Evolutionary conservation across 2,329 filamentous ascomycete species (phyloP).

Genomic region (Fusarium albidum): DNA sequence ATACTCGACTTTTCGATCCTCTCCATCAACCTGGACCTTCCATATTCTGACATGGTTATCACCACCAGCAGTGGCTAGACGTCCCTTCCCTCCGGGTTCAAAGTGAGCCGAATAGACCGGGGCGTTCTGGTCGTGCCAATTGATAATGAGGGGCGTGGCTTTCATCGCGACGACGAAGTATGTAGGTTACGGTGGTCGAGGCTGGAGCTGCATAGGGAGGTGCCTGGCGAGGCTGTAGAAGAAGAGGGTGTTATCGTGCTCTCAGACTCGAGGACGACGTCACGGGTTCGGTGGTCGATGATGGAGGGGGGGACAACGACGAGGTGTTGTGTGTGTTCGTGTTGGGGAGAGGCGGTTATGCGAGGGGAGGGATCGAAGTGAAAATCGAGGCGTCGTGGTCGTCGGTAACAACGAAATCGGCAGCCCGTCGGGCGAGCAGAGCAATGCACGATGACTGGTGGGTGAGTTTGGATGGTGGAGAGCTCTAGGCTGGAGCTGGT

Average conservation of each 20-base stretch:
- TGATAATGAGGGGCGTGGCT: slow-evolving; percentile 93
- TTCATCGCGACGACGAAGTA: slow-evolving; percentile 73
- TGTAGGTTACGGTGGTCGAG: slow-evolving; percentile 36
- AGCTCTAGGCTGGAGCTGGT: slow-evolving; percentile 40
- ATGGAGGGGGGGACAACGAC: not conserved
- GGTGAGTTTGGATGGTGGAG: slow-evolving; percentile 38
- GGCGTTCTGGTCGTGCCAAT: slow-evolving; percentile 98
- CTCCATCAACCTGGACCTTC: slow-evolving; percentile 85
- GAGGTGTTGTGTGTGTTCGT: slow-evolving; percentile 1
- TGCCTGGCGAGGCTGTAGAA: slow-evolving; percentile 31
- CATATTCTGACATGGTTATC: slow-evolving; percentile 97
- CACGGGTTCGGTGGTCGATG: slow-evolving; percentile 7
- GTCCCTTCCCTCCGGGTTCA: slow-evolving; percentile 88
- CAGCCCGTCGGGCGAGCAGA: slow-evolving; percentile 30
- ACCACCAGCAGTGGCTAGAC: slow-evolving; percentile 91
- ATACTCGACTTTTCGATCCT: slow-evolving; percentile 90
- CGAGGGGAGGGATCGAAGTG: slow-evolving; percentile 18
- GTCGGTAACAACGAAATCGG: slow-evolving; percentile 29
- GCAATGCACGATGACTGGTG: slow-evolving; percentile 31
- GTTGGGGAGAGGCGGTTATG: slow-evolving; percentile 12
- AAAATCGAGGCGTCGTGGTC: slow-evolving; percentile 30
- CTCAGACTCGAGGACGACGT: slow-evolving; percentile 22
- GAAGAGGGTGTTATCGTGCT: slow-evolving; percentile 31
- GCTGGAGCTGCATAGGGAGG: slow-evolving; percentile 43
- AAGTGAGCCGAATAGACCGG: slow-evolving; percentile 98